Conservation (phyloP, 2,329 filamentous ascomycete species). For the Talaromyces rugulosus region DNA sequence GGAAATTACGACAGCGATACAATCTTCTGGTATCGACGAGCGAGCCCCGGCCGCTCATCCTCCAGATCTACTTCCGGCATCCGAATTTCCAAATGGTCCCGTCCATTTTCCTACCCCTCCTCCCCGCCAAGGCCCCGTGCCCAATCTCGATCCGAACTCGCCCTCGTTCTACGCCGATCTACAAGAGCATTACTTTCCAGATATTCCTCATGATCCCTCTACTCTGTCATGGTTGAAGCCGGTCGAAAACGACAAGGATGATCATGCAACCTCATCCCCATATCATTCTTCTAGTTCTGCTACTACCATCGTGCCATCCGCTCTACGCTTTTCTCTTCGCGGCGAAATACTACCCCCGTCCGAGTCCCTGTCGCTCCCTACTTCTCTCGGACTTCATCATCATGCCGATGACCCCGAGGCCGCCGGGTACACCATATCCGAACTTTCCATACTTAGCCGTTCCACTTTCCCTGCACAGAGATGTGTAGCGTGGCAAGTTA, state of each 20-base stretch:
- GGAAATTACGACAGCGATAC: slow-evolving; percentile 7
- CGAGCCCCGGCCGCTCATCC: slow-evolving; percentile 31
- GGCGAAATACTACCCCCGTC: slow-evolving; percentile 76
- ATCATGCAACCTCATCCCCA: slow-evolving; percentile 53
- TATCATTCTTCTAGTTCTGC: slow-evolving; percentile 75
- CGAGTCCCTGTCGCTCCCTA: slow-evolving; percentile 68
- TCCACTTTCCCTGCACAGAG: slow-evolving; percentile 81
- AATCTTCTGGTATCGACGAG: slow-evolving; percentile 26
- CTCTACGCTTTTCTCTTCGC: slow-evolving; percentile 83
- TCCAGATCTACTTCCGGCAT: slow-evolving; percentile 37
- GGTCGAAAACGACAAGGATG: slow-evolving; percentile 57
- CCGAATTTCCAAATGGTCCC: slow-evolving; percentile 30
- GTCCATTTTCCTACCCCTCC: slow-evolving; percentile 45
- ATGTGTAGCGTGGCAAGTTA: slow-evolving; percentile 85
- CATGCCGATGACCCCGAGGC: slow-evolving; percentile 89
- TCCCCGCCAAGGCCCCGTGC: slow-evolving; percentile 46
- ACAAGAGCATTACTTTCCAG: slow-evolving; percentile 90
- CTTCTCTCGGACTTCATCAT: slow-evolving; percentile 80
- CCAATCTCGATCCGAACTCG: slow-evolving; percentile 77
- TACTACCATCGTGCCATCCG: slow-evolving; percentile 61
- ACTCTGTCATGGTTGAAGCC: slow-evolving; percentile 88
- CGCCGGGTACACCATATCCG: slow-evolving; percentile 87
- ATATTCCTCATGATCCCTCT: slow-evolving; percentile 76
- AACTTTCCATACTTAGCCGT: slow-evolving; percentile 74
- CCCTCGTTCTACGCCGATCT: slow-evolving; percentile 79